phyloP scores from a whole-genome alignment of 768 basidiomycete genomes.

The Boletus sp. region DNA sequence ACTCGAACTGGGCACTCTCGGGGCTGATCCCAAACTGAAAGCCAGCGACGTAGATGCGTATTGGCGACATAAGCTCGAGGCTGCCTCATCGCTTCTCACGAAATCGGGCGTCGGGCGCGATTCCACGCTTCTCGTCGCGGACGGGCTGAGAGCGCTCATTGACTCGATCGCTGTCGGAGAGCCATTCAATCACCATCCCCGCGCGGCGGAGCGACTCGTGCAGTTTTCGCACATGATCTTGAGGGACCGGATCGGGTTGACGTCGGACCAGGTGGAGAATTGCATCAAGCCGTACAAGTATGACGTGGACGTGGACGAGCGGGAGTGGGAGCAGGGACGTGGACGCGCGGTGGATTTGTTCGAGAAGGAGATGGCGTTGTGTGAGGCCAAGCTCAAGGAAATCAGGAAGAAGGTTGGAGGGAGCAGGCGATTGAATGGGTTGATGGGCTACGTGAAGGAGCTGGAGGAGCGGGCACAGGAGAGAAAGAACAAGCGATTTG shows the following conservation, averaged over 20 bases:
- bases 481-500: slow-evolving; percentile 51
- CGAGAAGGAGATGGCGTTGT: slow-evolving; percentile 80
- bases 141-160: slow-evolving; percentile 85
- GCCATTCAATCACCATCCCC: slow-evolving; percentile 90
- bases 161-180: slow-evolving; percentile 86
- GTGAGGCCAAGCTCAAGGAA: slow-evolving; percentile 82
- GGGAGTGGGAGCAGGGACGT: slow-evolving; percentile 90
- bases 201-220: slow-evolving; percentile 83
- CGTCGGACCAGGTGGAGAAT: slow-evolving; percentile 99
- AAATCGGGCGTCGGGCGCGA: slow-evolving; percentile 96
- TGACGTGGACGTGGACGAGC: slow-evolving; percentile 90
- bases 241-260: slow-evolving; percentile 87
- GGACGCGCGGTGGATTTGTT: slow-evolving; percentile 73
- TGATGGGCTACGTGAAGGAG: slow-evolving; percentile 79
- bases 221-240: slow-evolving; percentile 93
- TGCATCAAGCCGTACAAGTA: slow-evolving; percentile 99
- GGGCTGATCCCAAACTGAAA: slow-evolving; percentile 64
- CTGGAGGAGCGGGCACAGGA: slow-evolving; percentile 78
- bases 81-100: slow-evolving; percentile 88
- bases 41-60: slow-evolving; percentile 81
- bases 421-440: slow-evolving; percentile 65
- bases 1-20: slow-evolving; percentile 69
- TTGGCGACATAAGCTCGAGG: slow-evolving; percentile 96
- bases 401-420: slow-evolving; percentile 90
- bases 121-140: slow-evolving; percentile 90